A percentile compares a stretch with the other conserved stretches of the same genome.
Evolutionary conservation across 78 protist species (phyloP).

Genomic region (Guillardia theta): DNA sequence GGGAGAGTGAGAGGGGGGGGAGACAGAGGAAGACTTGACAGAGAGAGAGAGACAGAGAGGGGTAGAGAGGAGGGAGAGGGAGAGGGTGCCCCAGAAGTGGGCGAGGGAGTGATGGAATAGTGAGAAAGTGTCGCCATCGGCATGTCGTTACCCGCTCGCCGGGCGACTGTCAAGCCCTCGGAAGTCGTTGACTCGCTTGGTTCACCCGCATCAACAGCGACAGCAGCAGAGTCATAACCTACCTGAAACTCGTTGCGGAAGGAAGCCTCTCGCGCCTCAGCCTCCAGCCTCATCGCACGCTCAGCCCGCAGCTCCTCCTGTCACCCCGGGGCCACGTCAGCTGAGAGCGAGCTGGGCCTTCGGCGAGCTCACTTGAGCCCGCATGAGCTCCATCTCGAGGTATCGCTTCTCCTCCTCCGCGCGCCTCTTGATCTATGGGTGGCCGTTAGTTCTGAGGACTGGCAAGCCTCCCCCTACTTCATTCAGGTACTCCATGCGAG

Average conservation of each 20-base stretch:
- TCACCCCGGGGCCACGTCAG: neutral
- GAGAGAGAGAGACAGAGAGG: neutral
- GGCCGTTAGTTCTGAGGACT: too few relatives aligned
- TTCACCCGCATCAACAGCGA: neutral
- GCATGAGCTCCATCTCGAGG: neutral
- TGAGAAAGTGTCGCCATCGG: neutral
- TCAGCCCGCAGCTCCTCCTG: neutral
- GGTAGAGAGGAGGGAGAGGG: neutral
- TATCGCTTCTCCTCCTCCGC: conserved; percentile 7
- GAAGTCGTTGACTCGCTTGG: neutral
- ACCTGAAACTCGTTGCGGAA: neutral
- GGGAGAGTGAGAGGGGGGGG: neutral
- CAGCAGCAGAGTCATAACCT: neutral
- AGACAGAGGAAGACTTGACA: neutral
- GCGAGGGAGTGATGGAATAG: neutral
- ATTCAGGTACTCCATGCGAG: neutral
- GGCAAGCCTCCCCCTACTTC: too few relatives aligned
- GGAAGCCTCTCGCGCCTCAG: conserved; percentile 11
- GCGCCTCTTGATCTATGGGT: neutral
- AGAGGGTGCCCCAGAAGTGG: neutral
- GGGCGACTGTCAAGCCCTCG: neutral
- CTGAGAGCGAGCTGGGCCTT: neutral
- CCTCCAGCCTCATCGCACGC: neutral
- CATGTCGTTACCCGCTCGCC: neutral
- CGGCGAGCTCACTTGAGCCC: neutral